phyloP scores from a whole-genome alignment of 768 basidiomycete species.

The Podaxis mareebaensis region DNA sequence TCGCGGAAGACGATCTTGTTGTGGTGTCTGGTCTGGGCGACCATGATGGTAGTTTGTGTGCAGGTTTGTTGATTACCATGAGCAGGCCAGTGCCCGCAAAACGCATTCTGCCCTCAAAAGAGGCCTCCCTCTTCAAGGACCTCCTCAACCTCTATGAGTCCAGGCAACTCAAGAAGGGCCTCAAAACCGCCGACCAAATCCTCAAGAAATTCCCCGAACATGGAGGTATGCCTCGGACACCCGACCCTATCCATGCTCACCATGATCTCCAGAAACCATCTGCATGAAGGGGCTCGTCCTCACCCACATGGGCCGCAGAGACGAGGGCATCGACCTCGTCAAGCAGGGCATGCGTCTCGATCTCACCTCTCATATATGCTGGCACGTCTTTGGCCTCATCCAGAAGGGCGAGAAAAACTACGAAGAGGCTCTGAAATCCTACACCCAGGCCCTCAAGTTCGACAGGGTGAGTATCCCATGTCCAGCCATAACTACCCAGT shows the following conservation, averaged over 20 bases:
- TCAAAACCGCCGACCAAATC: constrained; percentile 90
- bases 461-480: constrained; percentile 67
- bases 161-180: constrained; percentile 84
- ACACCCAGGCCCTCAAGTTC: constrained; percentile 83
- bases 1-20: constrained; percentile 75
- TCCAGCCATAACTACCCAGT: constrained; percentile 10
- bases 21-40: constrained; percentile 70
- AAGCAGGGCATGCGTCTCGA: constrained; percentile 83
- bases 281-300: constrained; percentile 95
- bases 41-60: constrained; percentile 47
- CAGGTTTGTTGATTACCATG: constrained; percentile 32
- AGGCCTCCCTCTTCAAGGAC: constrained; percentile 83
- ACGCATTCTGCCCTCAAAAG: constrained; percentile 75
- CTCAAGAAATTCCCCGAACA: constrained; percentile 95
- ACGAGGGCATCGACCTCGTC: constrained; percentile 80
- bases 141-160: constrained; percentile 86
- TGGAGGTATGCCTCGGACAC: constrained; percentile 65
- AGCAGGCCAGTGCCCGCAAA: constrained; percentile 39
- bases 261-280: constrained; percentile 68
- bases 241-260: not conserved
- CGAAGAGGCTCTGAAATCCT: constrained; percentile 91
- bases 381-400: constrained; percentile 97
- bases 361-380: constrained; percentile 89
- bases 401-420: constrained; percentile 95
- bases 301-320: constrained; percentile 76